phyloP scores from a whole-genome alignment of 257 asterid genomes.

The Ocimum tenuiflorum region DNA sequence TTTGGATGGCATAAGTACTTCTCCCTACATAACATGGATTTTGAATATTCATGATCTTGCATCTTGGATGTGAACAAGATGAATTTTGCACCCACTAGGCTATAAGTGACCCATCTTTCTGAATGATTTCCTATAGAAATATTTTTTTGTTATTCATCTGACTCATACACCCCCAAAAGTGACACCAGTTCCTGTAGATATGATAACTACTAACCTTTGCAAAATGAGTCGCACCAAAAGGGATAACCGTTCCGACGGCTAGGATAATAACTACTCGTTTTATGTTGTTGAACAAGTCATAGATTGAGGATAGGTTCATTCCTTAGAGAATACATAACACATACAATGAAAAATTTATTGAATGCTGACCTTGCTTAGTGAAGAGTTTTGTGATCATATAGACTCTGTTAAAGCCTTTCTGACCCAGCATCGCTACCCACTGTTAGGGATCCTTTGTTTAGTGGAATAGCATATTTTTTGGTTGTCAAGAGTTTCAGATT shows the following conservation, averaged over 20 bases:
- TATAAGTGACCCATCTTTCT: too few relatives aligned
- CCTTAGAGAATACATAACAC: background rate
- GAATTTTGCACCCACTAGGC: too few relatives aligned
- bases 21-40: too few relatives aligned
- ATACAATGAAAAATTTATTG: background rate
- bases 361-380: background rate
- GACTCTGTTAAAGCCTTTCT: background rate
- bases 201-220: background rate
- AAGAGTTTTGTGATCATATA: too few relatives aligned
- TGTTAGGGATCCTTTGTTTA: background rate
- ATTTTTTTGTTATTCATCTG: too few relatives aligned
- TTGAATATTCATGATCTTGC: too few relatives aligned
- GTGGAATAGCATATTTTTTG: background rate
- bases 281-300: background rate
- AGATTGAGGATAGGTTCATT: background rate
- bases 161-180: too few relatives aligned
- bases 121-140: too few relatives aligned
- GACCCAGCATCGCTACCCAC: constrained; percentile 10
- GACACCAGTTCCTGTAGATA: background rate
- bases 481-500: background rate
- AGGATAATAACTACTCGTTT: background rate
- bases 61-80: too few relatives aligned
- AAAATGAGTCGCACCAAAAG: too few relatives aligned
- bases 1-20: too few relatives aligned
- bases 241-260: too few relatives aligned